phyloP scores from a whole-genome alignment of 805 yeast genomes.

The Komagataella pastoris region DNA sequence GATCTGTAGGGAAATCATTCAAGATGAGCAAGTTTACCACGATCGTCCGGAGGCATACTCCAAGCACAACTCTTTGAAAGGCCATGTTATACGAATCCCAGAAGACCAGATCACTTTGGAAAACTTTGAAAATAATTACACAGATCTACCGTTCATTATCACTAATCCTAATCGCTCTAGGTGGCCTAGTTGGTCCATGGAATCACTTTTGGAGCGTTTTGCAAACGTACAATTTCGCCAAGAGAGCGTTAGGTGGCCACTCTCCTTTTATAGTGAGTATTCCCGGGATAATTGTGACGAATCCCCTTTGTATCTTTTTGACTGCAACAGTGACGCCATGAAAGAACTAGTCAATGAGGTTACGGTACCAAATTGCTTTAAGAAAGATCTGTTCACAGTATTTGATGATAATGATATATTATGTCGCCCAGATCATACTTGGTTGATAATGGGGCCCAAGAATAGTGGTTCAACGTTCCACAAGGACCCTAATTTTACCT shows the following conservation, averaged over 20 bases:
- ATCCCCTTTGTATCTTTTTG: constrained; percentile 76
- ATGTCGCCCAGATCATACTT: constrained; percentile 81
- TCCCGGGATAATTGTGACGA: constrained; percentile 57
- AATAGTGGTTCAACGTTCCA: constrained; percentile 85
- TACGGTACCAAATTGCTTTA: constrained; percentile 37
- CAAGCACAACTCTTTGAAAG: constrained; percentile 7
- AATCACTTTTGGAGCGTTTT: constrained; percentile 34
- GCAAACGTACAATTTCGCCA: constrained; percentile 60
- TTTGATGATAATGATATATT: constrained; percentile 21
- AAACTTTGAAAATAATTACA: constrained; percentile 31
- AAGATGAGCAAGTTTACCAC: constrained; percentile 25
- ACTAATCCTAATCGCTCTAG: constrained; percentile 19
- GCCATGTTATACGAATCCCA: constrained; percentile 37
- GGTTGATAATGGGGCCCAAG: constrained; percentile 79
- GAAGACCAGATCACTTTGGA: constrained; percentile 29
- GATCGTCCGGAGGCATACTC: not conserved
- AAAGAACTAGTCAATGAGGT: constrained; percentile 39
- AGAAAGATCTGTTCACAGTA: constrained; percentile 47
- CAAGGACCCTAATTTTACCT: constrained; percentile 83
- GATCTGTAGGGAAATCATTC: constrained; percentile 33
- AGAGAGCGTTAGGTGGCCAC: constrained; percentile 75
- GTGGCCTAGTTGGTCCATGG: constrained; percentile 60
- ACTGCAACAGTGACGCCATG: constrained; percentile 66
- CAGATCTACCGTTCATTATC: constrained; percentile 53
- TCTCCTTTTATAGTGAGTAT: constrained; percentile 48